Evolutionary conservation across 176 grass and related monocot genomes (phyloP).

Genomic region (Oryza nivara): DNA sequence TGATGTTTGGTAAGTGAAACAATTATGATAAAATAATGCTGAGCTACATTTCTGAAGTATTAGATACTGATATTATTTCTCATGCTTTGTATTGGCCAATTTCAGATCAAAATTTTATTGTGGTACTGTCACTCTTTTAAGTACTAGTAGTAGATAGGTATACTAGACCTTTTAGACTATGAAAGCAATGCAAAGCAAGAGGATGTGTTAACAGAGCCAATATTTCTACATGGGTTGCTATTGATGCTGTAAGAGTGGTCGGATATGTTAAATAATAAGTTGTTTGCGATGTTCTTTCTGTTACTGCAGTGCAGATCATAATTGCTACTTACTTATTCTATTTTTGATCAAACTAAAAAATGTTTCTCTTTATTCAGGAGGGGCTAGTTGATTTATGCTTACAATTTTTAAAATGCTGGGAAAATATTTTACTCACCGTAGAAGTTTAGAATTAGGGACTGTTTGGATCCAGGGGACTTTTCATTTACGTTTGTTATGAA

Average conservation of each 20-base stretch:
- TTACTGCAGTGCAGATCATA: too few species aligned
- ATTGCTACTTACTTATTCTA: too few species aligned
- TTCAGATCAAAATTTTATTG: background rate
- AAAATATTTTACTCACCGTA: too few species aligned
- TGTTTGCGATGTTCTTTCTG: too few species aligned
- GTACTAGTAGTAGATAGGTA: too few species aligned
- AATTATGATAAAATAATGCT: conserved; percentile 7
- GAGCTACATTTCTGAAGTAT: background rate
- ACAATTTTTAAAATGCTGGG: too few species aligned
- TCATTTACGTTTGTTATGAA: too few species aligned
- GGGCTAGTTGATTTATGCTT: too few species aligned
- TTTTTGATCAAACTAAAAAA: too few species aligned
- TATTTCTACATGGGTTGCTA: background rate
- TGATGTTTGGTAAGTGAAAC: conserved; percentile 74
- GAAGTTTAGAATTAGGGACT: too few species aligned
- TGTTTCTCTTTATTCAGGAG: too few species aligned
- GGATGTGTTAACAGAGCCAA: background rate
- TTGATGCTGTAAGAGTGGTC: background rate
- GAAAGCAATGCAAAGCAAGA: background rate
- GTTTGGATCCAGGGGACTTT: too few species aligned
- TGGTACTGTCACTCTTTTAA: background rate
- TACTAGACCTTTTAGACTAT: background rate
- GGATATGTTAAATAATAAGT: background rate
- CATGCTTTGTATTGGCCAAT: background rate
- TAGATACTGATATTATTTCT: background rate